Evolutionary conservation across 1,284 basidiomycete species (phyloP).

Genomic region (Ceratobasidium sp.): DNA sequence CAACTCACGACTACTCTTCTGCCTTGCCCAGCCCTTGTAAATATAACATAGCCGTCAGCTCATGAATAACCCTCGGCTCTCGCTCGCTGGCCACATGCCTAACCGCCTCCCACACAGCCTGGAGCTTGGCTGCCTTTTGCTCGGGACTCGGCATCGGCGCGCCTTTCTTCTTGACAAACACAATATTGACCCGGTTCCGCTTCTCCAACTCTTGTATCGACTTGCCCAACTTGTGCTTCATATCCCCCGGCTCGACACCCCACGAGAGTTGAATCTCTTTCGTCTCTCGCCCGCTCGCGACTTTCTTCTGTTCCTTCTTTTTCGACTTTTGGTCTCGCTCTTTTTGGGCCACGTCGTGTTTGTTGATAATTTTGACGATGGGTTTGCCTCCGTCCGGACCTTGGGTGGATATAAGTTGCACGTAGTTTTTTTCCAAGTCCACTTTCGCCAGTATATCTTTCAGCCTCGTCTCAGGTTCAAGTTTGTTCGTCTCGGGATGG

Average conservation of each 20-base stretch:
- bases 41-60: conserved; percentile 16
- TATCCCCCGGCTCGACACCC: conserved; percentile 71
- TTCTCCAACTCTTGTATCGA: conserved; percentile 71
- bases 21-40: conserved; percentile 25
- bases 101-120: conserved; percentile 39
- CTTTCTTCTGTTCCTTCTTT: conserved; percentile 54
- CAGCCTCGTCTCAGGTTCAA: conserved; percentile 45
- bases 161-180: conserved; percentile 59
- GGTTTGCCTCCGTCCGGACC: conserved; percentile 24
- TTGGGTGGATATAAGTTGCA: conserved; percentile 44
- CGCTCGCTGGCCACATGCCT: conserved; percentile 43
- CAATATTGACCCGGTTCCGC: conserved; percentile 71
- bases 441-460: conserved; percentile 41
- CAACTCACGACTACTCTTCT: conserved; percentile 9
- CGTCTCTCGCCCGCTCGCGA: conserved; percentile 53
- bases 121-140: conserved; percentile 30
- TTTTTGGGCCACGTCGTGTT: conserved; percentile 50
- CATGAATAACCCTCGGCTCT: background rate
- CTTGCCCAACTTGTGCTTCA: conserved; percentile 77
- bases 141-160: conserved; percentile 33
- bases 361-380: conserved; percentile 48
- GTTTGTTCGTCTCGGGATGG: conserved; percentile 48
- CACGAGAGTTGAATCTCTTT: conserved; percentile 86
- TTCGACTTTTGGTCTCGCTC: conserved; percentile 57
- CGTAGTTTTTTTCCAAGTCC: conserved; percentile 45